Percentiles rank a stretch among this genome's conserved stretches.
Evolutionary conservation across 306 rosid species (phyloP).

Genomic region (Inga laurina): DNA sequence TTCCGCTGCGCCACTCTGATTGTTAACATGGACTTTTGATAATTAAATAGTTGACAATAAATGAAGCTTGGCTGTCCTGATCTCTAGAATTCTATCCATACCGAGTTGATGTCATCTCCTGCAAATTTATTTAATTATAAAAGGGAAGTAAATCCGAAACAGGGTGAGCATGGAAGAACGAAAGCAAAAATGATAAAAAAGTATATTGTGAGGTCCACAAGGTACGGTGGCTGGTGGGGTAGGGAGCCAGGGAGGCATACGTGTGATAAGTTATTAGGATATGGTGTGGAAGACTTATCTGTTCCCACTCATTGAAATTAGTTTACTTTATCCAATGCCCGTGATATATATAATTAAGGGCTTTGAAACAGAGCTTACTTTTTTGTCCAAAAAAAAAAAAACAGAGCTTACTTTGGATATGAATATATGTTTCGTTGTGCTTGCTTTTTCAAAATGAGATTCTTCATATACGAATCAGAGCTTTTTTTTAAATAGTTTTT

Average conservation of each 20-base stretch:
- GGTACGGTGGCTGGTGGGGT: not conserved
- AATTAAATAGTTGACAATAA: too few species aligned
- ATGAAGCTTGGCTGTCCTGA: too few species aligned
- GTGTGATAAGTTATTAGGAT: not conserved
- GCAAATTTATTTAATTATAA: not conserved
- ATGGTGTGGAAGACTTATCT: not conserved
- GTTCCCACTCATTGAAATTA: not conserved
- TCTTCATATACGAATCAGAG: not conserved
- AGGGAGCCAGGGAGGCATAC: not conserved
- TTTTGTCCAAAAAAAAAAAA: too few species aligned
- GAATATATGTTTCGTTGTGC: not conserved
- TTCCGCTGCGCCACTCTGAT: constrained; percentile 87
- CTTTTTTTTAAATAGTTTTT: too few species aligned
- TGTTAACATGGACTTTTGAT: rapidly evolving
- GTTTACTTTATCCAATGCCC: not conserved
- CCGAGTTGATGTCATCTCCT: not conserved
- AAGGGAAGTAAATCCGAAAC: not conserved
- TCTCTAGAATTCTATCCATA: too few species aligned
- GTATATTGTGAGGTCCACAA: not conserved
- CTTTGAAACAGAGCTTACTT: not conserved
- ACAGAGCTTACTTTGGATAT: not conserved
- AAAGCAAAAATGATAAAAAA: not conserved
- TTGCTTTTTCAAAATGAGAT: not conserved
- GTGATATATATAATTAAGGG: not conserved
- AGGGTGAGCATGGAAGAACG: not conserved